Conservation (phyloP, 208 protist genomes). For the Trypanosoma mega region DNA sequence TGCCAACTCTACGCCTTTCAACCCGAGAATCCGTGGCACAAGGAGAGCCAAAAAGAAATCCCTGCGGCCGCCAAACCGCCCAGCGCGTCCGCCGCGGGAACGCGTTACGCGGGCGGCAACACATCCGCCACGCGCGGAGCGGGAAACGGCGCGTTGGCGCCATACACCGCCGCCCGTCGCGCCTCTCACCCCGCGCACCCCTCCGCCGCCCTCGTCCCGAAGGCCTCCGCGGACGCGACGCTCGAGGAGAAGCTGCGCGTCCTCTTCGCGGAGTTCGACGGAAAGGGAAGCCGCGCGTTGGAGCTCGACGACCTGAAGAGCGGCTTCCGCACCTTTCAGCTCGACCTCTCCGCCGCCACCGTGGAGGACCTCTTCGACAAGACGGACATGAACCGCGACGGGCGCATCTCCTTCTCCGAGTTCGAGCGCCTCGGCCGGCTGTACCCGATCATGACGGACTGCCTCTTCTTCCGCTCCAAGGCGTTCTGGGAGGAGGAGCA, state of each 20-base stretch:
- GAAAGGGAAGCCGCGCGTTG: constrained; percentile 70
- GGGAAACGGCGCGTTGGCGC: constrained; percentile 38
- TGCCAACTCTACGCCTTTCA: constrained; percentile 92
- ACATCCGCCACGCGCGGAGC: constrained; percentile 4
- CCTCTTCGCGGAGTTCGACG: constrained; percentile 88
- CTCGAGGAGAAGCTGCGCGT: constrained; percentile 88
- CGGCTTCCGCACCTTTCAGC: constrained; percentile 77
- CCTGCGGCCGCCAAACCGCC: constrained; percentile 78
- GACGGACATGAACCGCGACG: constrained; percentile 81
- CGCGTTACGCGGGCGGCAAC: background rate
- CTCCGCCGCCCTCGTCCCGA: constrained; percentile 59
- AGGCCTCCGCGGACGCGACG: constrained; percentile 50
- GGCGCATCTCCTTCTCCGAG: constrained; percentile 83
- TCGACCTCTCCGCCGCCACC: constrained; percentile 86
- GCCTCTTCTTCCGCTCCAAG: constrained; percentile 89
- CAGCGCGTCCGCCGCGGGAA: constrained; percentile 10
- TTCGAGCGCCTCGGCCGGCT: constrained; percentile 87
- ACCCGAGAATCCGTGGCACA: constrained; percentile 89
- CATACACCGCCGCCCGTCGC: constrained; percentile 58
- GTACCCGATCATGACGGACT: constrained; percentile 92
- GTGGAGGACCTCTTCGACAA: constrained; percentile 90
- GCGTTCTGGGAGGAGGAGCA: constrained; percentile 92
- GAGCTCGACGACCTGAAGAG: constrained; percentile 81
- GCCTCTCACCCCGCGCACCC: constrained; percentile 27
- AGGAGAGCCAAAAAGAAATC: constrained; percentile 88